phyloP scores from a whole-genome alignment of 768 basidiomycete species.

The Leccinellum rugosiceps region DNA sequence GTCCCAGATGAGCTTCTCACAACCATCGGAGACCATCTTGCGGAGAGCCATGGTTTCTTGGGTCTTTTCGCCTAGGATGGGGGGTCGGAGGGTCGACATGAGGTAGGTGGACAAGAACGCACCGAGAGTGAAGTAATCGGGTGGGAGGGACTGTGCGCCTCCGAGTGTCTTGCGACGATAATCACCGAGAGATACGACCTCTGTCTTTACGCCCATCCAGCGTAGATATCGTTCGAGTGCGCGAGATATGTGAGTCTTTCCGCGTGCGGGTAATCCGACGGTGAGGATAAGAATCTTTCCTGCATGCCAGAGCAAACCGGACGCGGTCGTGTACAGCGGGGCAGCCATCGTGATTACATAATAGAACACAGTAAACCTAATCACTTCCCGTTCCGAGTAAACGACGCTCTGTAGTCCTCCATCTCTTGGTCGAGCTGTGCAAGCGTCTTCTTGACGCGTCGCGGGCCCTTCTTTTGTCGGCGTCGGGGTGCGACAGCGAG shows the following conservation, averaged over 20 bases:
- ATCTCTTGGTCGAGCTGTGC: constrained; percentile 76
- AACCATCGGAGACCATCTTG: constrained; percentile 70
- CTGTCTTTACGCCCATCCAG: constrained; percentile 97
- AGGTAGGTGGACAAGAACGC: constrained; percentile 12
- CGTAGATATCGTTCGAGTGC: constrained; percentile 95
- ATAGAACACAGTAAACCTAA: not conserved
- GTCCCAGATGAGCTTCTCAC: constrained; percentile 85
- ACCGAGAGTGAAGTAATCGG: constrained; percentile 91
- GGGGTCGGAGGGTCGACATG: not conserved
- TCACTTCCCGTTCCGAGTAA: constrained; percentile 14
- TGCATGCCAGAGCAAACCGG: constrained; percentile 83
- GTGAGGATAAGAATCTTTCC: constrained; percentile 94
- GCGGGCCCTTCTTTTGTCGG: constrained; percentile 70
- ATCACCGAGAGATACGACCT: constrained; percentile 93
- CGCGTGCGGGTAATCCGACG: constrained; percentile 90
- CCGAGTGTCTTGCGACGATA: constrained; percentile 89
- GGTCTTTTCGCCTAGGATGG: constrained; percentile 65
- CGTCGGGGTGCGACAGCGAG: constrained; percentile 33
- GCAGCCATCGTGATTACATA: constrained; percentile 61
- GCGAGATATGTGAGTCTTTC: constrained; percentile 95
- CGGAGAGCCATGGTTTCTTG: constrained; percentile 78
- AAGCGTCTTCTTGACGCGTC: constrained; percentile 63
- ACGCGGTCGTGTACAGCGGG: constrained; percentile 92
- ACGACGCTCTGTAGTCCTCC: constrained; percentile 66
- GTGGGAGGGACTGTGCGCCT: constrained; percentile 80